Percentiles rank a stretch among this genome's conserved stretches.
phyloP scores from a whole-genome alignment of 805 yeast genomes.

The Henningerozyma blattae region DNA sequence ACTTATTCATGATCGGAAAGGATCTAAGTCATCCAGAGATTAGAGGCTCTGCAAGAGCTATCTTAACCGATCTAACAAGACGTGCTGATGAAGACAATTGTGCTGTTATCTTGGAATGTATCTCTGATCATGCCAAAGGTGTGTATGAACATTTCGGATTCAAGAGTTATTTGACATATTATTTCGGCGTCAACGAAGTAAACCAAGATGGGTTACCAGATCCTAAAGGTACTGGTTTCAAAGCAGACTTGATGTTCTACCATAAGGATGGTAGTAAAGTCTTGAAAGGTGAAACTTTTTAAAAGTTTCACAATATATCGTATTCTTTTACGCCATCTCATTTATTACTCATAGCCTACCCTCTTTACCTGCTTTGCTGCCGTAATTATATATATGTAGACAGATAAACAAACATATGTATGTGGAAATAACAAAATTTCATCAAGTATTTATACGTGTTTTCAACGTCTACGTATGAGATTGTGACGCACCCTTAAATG shows the following conservation, averaged over 20 bases:
- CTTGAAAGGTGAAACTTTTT: slow-evolving; percentile 1
- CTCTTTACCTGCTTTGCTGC: too few relatives aligned
- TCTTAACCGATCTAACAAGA: slow-evolving; percentile 17
- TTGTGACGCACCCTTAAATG: too few relatives aligned
- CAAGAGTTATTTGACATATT: slow-evolving; percentile 16
- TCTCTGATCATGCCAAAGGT: slow-evolving; percentile 20
- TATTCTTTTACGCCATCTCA: too few relatives aligned
- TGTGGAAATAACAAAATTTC: too few relatives aligned
- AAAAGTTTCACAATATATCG: too few relatives aligned
- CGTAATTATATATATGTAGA: too few relatives aligned
- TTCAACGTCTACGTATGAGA: too few relatives aligned
- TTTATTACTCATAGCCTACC: too few relatives aligned
- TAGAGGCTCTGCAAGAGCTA: slow-evolving; percentile 23
- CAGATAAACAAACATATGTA: too few relatives aligned
- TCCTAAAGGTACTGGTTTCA: slow-evolving; percentile 22
- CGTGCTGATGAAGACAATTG: slow-evolving; percentile 20
- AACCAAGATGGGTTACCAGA: slow-evolving; percentile 17
- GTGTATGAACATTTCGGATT: slow-evolving; percentile 27
- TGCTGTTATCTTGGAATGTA: slow-evolving; percentile 26
- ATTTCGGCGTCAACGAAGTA: slow-evolving; percentile 24
- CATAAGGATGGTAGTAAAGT: slow-evolving; percentile 15
- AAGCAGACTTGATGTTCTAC: slow-evolving; percentile 22
- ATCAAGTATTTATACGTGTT: too few relatives aligned
- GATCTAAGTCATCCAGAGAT: slow-evolving; percentile 16
- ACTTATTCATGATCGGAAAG: slow-evolving; percentile 24